Evolutionary conservation across 2,329 filamentous ascomycete genomes (phyloP).

Genomic region (Hawksworthiomyces lignivorus): DNA sequence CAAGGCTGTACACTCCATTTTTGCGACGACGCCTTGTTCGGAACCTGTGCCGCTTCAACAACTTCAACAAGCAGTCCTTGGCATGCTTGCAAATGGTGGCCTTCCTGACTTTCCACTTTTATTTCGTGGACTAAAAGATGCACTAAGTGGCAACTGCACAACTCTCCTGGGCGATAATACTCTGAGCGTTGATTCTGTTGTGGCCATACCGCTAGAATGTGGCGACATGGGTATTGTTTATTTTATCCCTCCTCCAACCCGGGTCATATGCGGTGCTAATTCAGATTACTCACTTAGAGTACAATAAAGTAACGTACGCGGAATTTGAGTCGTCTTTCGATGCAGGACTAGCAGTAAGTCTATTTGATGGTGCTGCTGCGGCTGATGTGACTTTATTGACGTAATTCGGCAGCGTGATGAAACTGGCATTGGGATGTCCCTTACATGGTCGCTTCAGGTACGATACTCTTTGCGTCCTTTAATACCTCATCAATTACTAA

Average conservation of each 20-base stretch:
- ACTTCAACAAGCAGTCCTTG: not conserved
- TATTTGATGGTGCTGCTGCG: too few species aligned
- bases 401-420: too few species aligned
- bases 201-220: constrained; percentile 4
- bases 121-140: not conserved
- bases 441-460: too few species aligned
- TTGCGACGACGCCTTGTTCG: not conserved
- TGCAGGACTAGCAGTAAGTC: not conserved
- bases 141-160: not conserved
- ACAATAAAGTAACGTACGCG: not conserved
- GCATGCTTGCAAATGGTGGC: not conserved
- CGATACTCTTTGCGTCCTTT: too few species aligned
- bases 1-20: too few species aligned
- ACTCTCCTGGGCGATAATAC: not conserved
- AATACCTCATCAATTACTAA: not conserved
- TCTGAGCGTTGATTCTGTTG: not conserved
- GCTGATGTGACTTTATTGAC: too few species aligned
- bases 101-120: not conserved
- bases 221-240: not conserved
- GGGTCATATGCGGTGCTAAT: too few species aligned
- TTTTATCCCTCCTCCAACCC: not conserved
- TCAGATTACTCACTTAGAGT: not conserved
- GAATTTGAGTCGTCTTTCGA: not conserved
- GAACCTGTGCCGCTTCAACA: not conserved
- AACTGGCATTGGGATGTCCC: too few species aligned